phyloP scores from a whole-genome alignment of 257 asterid genomes.

The Solanum sejunctum region DNA sequence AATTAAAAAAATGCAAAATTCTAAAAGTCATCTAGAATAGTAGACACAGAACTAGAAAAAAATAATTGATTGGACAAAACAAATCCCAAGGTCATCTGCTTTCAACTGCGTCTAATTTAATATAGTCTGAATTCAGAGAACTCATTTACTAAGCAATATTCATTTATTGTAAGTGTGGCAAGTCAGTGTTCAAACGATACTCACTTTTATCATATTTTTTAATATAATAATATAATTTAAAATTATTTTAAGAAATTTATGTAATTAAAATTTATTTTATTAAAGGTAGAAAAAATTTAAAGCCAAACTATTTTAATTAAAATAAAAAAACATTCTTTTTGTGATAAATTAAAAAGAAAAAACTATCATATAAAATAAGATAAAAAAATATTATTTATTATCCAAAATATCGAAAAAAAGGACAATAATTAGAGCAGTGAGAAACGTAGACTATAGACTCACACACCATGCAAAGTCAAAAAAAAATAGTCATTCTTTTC shows the following conservation, averaged over 20 bases:
- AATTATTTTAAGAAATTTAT: no score
- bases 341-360: no score
- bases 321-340: no score
- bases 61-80: neutral
- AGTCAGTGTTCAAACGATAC: neutral
- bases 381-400: no score
- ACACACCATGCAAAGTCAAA: neutral
- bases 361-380: no score
- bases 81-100: neutral
- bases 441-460: neutral
- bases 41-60: neutral
- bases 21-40: neutral
- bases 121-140: conserved; percentile 3
- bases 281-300: no score
- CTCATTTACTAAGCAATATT: neutral
- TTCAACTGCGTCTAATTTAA: neutral
- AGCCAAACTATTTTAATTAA: no score
- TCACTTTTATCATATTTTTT: no score
- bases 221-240: rapidly evolving
- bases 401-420: neutral
- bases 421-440: neutral
- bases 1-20: neutral
- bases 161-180: neutral
- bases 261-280: rapidly evolving
- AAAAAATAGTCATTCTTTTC: neutral